A percentile compares a stretch with the other conserved stretches of the same genome.
phyloP scores from a whole-genome alignment of 2,329 filamentous ascomycete species.

The Fusarium aywerte region DNA sequence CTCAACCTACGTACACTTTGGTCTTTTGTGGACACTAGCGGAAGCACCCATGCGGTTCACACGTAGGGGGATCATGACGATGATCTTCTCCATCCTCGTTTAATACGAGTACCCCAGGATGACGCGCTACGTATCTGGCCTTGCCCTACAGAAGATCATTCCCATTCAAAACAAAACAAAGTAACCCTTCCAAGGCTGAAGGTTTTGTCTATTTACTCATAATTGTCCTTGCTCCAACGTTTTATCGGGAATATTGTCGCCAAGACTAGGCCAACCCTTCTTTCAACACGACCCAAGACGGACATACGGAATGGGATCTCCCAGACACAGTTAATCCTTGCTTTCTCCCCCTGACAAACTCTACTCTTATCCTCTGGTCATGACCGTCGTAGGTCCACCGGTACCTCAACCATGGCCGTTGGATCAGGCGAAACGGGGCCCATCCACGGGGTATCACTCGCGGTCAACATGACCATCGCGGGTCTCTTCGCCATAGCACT shows the following conservation, averaged over 20 bases:
- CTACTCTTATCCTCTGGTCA: not conserved
- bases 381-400: constrained; percentile 22
- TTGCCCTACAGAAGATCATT: not conserved
- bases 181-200: not conserved
- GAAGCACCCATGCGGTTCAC: constrained; percentile 4
- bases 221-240: not conserved
- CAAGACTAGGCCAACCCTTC: not conserved
- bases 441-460: constrained; percentile 12
- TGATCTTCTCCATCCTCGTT: not conserved
- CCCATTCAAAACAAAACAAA: not conserved
- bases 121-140: not conserved
- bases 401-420: constrained; percentile 26
- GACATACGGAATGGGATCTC: constrained; percentile 2
- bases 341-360: not conserved
- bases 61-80: constrained; percentile 14
- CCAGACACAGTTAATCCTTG: not conserved
- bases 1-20: not conserved
- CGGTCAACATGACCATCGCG: constrained; percentile 34
- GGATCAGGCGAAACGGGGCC: constrained; percentile 27
- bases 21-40: not conserved
- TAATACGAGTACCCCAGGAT: not conserved
- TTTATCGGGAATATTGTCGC: not conserved
- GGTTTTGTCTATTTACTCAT: not conserved
- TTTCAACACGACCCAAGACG: not conserved
- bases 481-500: constrained; percentile 35